A percentile compares a stretch with the other conserved stretches of the same genome.
Conservation (phyloP, 129 eudicot species). For the Helichrysum umbraculigerum region DNA sequence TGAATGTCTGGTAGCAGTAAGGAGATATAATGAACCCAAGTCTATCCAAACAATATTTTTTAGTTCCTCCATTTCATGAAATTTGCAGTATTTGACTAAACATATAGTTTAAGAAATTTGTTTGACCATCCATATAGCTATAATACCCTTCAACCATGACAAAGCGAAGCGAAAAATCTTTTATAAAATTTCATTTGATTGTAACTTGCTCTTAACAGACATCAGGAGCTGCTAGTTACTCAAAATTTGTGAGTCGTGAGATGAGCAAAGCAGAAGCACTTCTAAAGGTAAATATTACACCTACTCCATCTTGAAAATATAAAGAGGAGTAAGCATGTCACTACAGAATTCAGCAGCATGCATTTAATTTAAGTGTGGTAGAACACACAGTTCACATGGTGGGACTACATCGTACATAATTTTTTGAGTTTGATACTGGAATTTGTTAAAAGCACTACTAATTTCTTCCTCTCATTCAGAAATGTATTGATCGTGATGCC, state of each 20-base stretch:
- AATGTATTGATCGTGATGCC: conserved; percentile 12
- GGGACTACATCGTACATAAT: conserved; percentile 14
- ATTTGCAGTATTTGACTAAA: conserved; percentile 9
- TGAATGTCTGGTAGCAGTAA: conserved; percentile 17
- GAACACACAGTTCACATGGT: conserved; percentile 3
- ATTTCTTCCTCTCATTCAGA: not conserved
- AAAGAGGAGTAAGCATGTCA: not conserved
- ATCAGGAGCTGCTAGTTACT: conserved; percentile 86
- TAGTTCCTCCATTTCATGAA: not conserved
- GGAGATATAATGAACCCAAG: conserved; percentile 12
- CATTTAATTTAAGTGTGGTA: not conserved
- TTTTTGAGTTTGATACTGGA: conserved; percentile 1
- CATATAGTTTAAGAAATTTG: conserved; percentile 9
- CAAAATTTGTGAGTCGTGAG: conserved; percentile 89
- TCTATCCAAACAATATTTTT: conserved; percentile 9
- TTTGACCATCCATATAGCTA: conserved; percentile 11
- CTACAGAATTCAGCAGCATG: conserved; percentile 1
- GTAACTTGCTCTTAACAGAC: conserved; percentile 52
- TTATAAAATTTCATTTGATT: conserved; percentile 1
- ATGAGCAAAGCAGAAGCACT: conserved; percentile 99
- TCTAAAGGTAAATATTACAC: conserved; percentile 56
- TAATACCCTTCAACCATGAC: not conserved
- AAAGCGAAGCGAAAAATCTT: not conserved
- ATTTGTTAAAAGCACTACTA: not conserved
- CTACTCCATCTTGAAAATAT: not conserved